Base-by-base conservation (phyloP, 2,329 filamentous ascomycete species). In the Fusarium proliferatum region DNA sequence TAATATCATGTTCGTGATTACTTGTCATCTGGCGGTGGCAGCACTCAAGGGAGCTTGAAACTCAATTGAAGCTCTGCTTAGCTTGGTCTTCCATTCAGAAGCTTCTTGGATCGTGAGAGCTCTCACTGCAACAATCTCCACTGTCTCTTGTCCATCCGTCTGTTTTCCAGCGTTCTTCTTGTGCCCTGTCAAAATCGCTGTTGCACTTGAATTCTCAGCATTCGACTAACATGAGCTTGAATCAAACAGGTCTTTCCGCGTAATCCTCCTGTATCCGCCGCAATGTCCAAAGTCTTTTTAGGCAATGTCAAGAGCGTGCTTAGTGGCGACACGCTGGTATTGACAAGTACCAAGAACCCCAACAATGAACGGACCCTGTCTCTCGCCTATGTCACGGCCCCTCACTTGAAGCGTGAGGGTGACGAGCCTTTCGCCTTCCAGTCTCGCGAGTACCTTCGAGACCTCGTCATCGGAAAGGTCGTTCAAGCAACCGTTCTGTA, bases 391-490 rank as follows among this genome's bases (percentile, higher is more conserved):
- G 95, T 98, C 76, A 93, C 92, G 67, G 95, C 95, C 56, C 96
- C 96, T 7, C 92, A 95, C 80, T 82, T 98, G 82, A 92, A 89
- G 85, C 92, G 94, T 83, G 95, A 98, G 77, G 95, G 94, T 65
- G 96, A 98, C 79, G 95, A 98, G 88, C 91, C 93, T 42, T 97
- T 93, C 80, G 95, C 94, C 66, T 99, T 98, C 84, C 93, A 96
- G 84, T 97, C 96, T 68, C 94, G 96, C 80, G 96, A 99, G 84
- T 96, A 93, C 82, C 89, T 99, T 70, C 93, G 96, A 79, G 91
- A 92, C 75, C 87, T 95, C 58, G 88, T 92, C 45, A 93, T 98
- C 64, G 96, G 96, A 80, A 97, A 97, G 83, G 89, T 92, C 34
- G 88, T 99, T 71, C 91, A 95, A 77, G 97, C 96, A 86, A 90